Evolutionary conservation across 176 grass and related monocot genomes (phyloP).

Genomic region (Zoysia japonica): DNA sequence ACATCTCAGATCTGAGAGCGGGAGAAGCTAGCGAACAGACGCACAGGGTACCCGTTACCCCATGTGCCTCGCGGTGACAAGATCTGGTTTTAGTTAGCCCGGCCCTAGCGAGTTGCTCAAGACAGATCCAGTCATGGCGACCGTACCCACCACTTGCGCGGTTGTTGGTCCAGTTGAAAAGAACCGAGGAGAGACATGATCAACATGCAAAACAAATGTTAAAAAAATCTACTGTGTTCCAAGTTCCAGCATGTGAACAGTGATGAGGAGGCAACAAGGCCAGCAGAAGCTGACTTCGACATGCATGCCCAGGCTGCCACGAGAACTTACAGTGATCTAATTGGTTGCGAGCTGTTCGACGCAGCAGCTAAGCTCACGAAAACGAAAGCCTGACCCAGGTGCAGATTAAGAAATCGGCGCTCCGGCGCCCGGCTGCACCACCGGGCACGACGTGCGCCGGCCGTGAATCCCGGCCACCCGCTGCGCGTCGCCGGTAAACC

Average conservation of each 20-base stretch:
- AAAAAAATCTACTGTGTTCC: no score
- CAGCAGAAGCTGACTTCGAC: slow-evolving; percentile 10
- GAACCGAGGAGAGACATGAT: not conserved
- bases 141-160: not conserved
- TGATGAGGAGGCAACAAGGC: not conserved
- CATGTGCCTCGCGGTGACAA: not conserved
- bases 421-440: not conserved
- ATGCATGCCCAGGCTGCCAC: not conserved
- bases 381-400: not conserved
- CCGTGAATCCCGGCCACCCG: slow-evolving; percentile 4
- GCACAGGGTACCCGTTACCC: not conserved
- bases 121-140: not conserved
- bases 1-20: slow-evolving; percentile 2
- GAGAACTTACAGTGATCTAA: not conserved
- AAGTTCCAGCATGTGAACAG: not conserved
- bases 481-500: not conserved
- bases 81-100: not conserved
- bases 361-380: not conserved
- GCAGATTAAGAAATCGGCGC: not conserved
- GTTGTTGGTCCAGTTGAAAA: not conserved
- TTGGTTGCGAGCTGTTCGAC: not conserved
- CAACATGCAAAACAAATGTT: not conserved
- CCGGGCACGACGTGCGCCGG: not conserved
- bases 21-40: not conserved
- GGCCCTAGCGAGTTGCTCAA: not conserved